Conservation (phyloP, 495 filamentous ascomycete genomes). For the Penicillium riverlandense region DNA sequence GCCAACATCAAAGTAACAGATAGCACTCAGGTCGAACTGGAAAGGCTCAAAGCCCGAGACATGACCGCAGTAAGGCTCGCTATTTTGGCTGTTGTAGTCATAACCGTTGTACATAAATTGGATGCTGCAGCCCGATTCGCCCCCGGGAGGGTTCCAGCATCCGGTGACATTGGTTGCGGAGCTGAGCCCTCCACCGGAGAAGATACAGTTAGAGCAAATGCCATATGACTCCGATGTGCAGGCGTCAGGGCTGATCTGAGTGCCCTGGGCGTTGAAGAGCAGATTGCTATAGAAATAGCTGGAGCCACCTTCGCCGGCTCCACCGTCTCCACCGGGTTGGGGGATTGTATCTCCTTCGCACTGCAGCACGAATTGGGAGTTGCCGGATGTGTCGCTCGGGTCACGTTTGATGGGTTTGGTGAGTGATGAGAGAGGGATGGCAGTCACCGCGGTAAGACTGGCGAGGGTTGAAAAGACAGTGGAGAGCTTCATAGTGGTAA, state of each 20-base stretch:
- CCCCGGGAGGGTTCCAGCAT: conserved; percentile 3
- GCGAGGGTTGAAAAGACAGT: not conserved
- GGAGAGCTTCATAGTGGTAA: not conserved
- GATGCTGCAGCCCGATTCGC: not conserved
- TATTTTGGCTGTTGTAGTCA: conserved; percentile 1
- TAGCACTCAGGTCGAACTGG: not conserved
- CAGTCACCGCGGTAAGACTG: not conserved
- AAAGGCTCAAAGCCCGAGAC: not conserved
- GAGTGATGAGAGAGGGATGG: not conserved
- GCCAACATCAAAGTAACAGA: conserved; percentile 3
- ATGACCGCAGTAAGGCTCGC: not conserved
- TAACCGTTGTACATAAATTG: conserved; percentile 2
- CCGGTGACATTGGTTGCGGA: conserved; percentile 3
- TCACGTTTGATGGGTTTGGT: not conserved
- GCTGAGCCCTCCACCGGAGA: conserved; percentile 1
- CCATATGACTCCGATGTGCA: not conserved
- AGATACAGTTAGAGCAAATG: conserved; percentile 2
- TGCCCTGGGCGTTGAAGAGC: not conserved
- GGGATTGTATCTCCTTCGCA: conserved; percentile 2
- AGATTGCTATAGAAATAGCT: conserved; percentile 1
- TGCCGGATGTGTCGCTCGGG: conserved; percentile 2
- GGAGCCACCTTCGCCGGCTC: not conserved
- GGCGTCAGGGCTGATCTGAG: not conserved
- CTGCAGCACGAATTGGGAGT: conserved; percentile 2
- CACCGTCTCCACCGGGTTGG: not conserved